Evolutionary conservation across 257 asterid genomes (phyloP), one percentile per base, ranked within the genome.

Genomic region (Apocynum venetum): DNA sequence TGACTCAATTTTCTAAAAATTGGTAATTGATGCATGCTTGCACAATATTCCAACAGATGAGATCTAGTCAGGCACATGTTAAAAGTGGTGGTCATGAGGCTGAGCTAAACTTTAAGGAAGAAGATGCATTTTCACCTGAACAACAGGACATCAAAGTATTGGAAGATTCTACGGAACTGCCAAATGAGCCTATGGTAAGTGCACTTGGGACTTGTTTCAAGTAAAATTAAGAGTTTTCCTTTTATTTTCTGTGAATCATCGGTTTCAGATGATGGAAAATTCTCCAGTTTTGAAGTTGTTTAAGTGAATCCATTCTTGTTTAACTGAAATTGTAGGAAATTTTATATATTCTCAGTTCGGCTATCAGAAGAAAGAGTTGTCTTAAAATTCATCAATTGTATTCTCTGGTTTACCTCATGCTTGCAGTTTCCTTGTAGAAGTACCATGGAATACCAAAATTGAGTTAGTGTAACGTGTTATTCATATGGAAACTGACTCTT

Each of bases 41-140:
- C 40, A 25, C 43, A 25, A 25, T 25, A 14, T 73, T 74, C 31
- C 55, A 73, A 44, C 84, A 89, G 98, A 85, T 82, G 47, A 90
- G 90, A 77, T 80, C 85, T 80, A 79, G 86, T 70, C 92, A 89
- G 69, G 72, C 81, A 49, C 88, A 91, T 73, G 76, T 47, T 6
- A 89, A 83, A 86, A 89, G 85, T 78, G 84, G 73, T 79, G 86
- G 89, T 78, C 88, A 83, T 76, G 98, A 88, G 72, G 87, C 86
- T 76, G 90, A 86, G 67, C 46, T 74, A 64, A 73, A 76, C 75
- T 64, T 75, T 41, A 85, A 80, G 86, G 89, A 80, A 78, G 93
- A 89, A 53, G 96, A 90, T 77, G 84, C 81, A 75, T 52, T 56
- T 70, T 74, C 73, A 44, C 20, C 84, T 4, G 92, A 89, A 87